A percentile compares a stretch with the other conserved stretches of the same genome.
Conservation (phyloP, 352 stramenopile species). For the Globisporangium canariense region DNA sequence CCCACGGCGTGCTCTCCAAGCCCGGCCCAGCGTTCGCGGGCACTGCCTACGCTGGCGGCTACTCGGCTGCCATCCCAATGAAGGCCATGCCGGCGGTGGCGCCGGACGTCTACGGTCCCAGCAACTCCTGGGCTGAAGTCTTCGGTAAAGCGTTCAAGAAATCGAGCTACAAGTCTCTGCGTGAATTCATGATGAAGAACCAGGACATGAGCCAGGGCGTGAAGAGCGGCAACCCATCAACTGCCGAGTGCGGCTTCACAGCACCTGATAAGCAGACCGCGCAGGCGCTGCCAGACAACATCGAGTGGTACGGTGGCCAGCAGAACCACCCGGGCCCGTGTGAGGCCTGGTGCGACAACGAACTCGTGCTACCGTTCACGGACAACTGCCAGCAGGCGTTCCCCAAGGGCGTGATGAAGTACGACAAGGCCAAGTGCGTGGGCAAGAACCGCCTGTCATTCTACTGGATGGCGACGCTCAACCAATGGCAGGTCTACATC, state of each 20-base stretch:
- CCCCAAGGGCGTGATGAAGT: slow-evolving; percentile 17
- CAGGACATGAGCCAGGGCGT: slow-evolving; percentile 8
- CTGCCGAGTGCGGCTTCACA: slow-evolving; percentile 10
- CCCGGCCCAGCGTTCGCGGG: slow-evolving; percentile 13
- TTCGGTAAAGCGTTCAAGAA: slow-evolving; percentile 12
- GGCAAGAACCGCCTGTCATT: slow-evolving; percentile 20
- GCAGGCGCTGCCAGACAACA: slow-evolving; percentile 5
- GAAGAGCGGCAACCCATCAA: slow-evolving; percentile 3
- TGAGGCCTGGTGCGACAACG: slow-evolving; percentile 10
- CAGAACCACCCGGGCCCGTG: slow-evolving; percentile 8
- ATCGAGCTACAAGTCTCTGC: slow-evolving; percentile 7
- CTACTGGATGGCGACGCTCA: slow-evolving; percentile 21
- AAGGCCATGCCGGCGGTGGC: slow-evolving; percentile 7
- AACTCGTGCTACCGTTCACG: slow-evolving; percentile 4
- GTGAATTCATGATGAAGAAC: slow-evolving; percentile 15
- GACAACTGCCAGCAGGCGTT: slow-evolving; percentile 7
- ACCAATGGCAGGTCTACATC: slow-evolving; percentile 20
- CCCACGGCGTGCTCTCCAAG: slow-evolving; percentile 19
- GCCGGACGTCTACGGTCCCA: not conserved
- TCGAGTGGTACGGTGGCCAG: slow-evolving; percentile 7
- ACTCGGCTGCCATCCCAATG: slow-evolving; percentile 11
- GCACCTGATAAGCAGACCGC: not conserved
- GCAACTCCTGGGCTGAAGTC: slow-evolving; percentile 8
- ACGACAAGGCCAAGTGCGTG: slow-evolving; percentile 23
- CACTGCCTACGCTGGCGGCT: slow-evolving; percentile 11